Evolutionary conservation across 495 filamentous ascomycete genomes (phyloP).

Genomic region (Penicillium paradoxum): DNA sequence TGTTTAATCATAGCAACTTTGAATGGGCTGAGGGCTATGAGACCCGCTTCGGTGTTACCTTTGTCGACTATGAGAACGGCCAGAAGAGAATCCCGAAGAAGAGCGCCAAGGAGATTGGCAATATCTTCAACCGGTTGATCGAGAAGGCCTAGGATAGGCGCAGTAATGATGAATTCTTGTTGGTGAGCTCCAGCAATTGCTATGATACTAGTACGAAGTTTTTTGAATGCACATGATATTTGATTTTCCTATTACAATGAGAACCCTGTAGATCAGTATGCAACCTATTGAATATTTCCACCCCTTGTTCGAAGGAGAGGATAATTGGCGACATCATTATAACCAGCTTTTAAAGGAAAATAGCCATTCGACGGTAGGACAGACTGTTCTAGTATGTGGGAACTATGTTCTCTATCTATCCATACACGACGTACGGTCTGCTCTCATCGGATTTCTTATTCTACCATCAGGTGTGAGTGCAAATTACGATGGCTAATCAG

Average conservation of each 20-base stretch:
- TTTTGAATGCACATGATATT: not conserved
- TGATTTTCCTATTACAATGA: not conserved
- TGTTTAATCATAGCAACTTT: conserved; percentile 39
- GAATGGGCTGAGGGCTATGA: conserved; percentile 75
- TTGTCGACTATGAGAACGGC: conserved; percentile 67
- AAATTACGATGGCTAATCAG: no score
- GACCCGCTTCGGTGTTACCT: conserved; percentile 76
- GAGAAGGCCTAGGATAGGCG: conserved; percentile 20
- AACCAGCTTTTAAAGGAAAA: no score
- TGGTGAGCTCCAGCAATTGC: not conserved
- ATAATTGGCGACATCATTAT: no score
- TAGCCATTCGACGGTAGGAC: no score
- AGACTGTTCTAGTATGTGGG: no score
- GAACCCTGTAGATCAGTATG: not conserved
- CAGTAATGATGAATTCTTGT: not conserved
- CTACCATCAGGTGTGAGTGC: no score
- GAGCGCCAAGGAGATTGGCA: conserved; percentile 61
- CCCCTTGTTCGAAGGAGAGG: no score
- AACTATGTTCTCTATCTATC: no score
- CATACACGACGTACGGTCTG: no score
- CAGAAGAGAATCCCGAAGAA: conserved; percentile 77
- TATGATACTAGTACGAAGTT: not conserved
- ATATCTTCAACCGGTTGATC: conserved; percentile 53
- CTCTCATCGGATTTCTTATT: no score
- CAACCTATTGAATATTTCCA: no score